Conservation (phyloP, 164 flowering plant genomes). For the Chloranthus sessilifolius region DNA sequence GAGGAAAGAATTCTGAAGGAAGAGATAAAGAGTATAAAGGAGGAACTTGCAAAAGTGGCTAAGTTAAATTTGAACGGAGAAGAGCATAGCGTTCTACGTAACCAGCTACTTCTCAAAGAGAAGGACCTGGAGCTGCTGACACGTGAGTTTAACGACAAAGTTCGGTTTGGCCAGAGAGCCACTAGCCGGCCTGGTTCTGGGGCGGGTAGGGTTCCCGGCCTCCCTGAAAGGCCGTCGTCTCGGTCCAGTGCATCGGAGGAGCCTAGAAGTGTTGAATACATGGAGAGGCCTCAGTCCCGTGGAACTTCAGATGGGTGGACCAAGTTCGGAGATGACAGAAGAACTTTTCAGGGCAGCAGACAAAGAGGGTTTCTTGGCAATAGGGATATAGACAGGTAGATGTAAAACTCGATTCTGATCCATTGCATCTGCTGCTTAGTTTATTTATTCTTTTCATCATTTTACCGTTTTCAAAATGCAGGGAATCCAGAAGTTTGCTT, state of each 20-base stretch:
- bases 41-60: slow-evolving; percentile 33
- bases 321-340: slow-evolving; percentile 60
- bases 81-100: slow-evolving; percentile 23
- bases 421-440: neutral
- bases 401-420: neutral
- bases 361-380: slow-evolving; percentile 51
- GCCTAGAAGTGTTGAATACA: slow-evolving; percentile 32
- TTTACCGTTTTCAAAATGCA: neutral
- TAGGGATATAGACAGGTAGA: slow-evolving; percentile 62
- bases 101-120: slow-evolving; percentile 38
- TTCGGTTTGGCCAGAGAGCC: slow-evolving; percentile 54
- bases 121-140: slow-evolving; percentile 51
- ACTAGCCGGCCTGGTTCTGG: slow-evolving; percentile 68
- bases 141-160: slow-evolving; percentile 45
- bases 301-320: slow-evolving; percentile 56
- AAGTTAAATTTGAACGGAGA: slow-evolving; percentile 14
- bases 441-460: neutral
- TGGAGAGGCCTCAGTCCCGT: slow-evolving; percentile 63
- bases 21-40: slow-evolving; percentile 55
- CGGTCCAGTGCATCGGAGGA: slow-evolving; percentile 52
- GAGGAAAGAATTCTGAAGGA: slow-evolving; percentile 66
- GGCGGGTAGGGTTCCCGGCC: slow-evolving; percentile 39
- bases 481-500: neutral
- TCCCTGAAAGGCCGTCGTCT: slow-evolving; percentile 54
- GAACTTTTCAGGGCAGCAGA: slow-evolving; percentile 45